Evolutionary conservation across 345 rosid species (phyloP), one percentile per base, ranked within the genome.

Genomic region (Dovyalis caffra): DNA sequence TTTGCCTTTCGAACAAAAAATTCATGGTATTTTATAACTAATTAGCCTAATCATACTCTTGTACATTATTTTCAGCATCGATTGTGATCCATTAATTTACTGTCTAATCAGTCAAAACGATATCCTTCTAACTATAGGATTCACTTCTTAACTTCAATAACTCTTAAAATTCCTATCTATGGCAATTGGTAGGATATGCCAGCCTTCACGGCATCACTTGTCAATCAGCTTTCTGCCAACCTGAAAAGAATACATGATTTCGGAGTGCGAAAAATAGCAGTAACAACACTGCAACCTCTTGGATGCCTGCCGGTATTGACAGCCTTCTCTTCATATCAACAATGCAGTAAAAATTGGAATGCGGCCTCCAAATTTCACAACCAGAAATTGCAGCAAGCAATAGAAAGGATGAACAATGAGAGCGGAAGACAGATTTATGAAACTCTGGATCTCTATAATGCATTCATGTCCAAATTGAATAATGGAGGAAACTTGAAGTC

Each of bases 241-340:
- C 76, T 86, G 61, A 71, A 73, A 40, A 61, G 74, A 49, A 76
- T 84, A n/a, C 62, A 72, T 20, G 69, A 66, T 2, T 34, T 82
- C 28, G 89, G 87, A 76, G 87, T 86, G 33, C 14, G 16, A 29
- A 86, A 80, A 47, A 63, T 84, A 51, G 82, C 71, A 3, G 81
- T 86, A 5, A 78, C 80, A 7, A 21, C 64, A 14, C 8, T 82
- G 57, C 72, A 63, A 72, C 83, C 85, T 1, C 15, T 74, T 12
- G 86, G 86, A 3, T 86, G 87, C 34, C 70, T 82, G 78, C 87
- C 89, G 2, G 61, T 26, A 47, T 23, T 76, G 32, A 63, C 85
- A 35, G 62, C 66, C 9, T 25, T 5, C 32, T 66, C 75, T 29
- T 82, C 81, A 6, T 74, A 72, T 26, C 11, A 82, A 64, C 76